These are phyloP conservation scores for Arthrobotrys pseudoclavata DNA, from an alignment of 2,329 filamentous ascomycete species.

Conservation along the genomic window DNA sequence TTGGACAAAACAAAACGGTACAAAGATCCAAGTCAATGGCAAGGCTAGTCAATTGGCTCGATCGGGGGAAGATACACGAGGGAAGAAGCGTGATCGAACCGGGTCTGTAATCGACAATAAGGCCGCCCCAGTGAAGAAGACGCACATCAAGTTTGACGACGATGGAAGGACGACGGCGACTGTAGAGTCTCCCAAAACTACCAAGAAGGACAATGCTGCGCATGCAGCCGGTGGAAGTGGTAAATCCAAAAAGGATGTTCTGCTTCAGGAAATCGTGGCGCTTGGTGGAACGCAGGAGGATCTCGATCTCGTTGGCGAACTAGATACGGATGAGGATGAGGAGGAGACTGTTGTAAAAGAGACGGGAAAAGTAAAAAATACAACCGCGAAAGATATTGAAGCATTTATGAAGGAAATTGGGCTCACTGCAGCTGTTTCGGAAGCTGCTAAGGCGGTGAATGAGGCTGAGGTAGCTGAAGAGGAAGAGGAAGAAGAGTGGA, in stretches of 20 bases:
- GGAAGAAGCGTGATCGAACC: conserved; percentile 57
- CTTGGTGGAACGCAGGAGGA: conserved; percentile 77
- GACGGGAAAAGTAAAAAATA: conserved; percentile 67
- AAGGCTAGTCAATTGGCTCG: conserved; percentile 29
- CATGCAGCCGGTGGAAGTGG: not conserved
- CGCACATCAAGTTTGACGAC: conserved; percentile 50
- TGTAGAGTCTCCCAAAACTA: conserved; percentile 9
- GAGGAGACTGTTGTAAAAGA: conserved; percentile 65
- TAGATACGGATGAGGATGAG: conserved; percentile 70
- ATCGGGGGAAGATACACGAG: conserved; percentile 42
- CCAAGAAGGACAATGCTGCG: conserved; percentile 14
- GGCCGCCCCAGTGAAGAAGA: conserved; percentile 30
- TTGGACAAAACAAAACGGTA: conserved; percentile 15
- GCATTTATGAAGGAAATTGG: conserved; percentile 67
- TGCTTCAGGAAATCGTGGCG: conserved; percentile 76
- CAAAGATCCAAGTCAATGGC: conserved; percentile 45
- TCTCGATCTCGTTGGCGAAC: conserved; percentile 73
- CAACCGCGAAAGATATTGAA: conserved; percentile 70
- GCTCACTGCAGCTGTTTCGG: conserved; percentile 67
- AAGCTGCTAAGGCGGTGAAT: conserved; percentile 67
- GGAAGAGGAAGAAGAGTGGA: conserved; percentile 65
- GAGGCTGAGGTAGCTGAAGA: conserved; percentile 67
- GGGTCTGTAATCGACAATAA: conserved; percentile 51
- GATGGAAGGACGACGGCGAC: conserved; percentile 14
- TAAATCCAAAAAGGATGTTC: conserved; percentile 64